Conservation (phyloP, 228 moss, liverwort and hornwort species). For the Sphagnum magellanicum region DNA sequence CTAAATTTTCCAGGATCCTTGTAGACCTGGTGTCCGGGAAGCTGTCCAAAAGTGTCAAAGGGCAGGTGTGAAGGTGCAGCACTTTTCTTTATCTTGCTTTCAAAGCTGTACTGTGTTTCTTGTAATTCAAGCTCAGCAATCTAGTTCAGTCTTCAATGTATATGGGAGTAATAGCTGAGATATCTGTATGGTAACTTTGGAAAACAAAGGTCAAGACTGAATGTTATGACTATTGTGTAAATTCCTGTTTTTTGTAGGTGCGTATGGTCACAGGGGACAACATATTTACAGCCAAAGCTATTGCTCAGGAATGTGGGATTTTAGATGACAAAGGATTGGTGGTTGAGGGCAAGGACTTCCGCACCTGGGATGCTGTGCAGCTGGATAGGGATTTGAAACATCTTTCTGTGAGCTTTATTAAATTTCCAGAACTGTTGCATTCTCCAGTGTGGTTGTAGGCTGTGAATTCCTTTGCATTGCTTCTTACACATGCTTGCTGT, state of each 20-base stretch:
- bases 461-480: too few species aligned
- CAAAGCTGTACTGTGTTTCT: neutral
- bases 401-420: slow-evolving; percentile 18
- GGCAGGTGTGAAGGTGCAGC: slow-evolving; percentile 37
- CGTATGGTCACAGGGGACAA: slow-evolving; percentile 98
- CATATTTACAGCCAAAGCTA: slow-evolving; percentile 76
- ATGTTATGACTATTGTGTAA: neutral
- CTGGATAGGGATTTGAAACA: slow-evolving; percentile 15
- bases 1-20: slow-evolving; percentile 35
- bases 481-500: too few species aligned
- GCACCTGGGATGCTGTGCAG: slow-evolving; percentile 31
- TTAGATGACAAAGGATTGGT: slow-evolving; percentile 40
- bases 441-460: too few species aligned
- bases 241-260: slow-evolving; percentile 29
- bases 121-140: neutral
- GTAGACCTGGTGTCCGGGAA: slow-evolving; percentile 44
- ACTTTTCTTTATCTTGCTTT: neutral
- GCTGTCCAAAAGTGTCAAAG: slow-evolving; percentile 41
- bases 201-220: too few species aligned
- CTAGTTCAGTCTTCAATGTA: neutral
- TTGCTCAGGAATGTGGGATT: slow-evolving; percentile 90
- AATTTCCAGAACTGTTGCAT: too few species aligned
- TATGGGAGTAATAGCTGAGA: neutral
- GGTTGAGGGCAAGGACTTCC: slow-evolving; percentile 72
- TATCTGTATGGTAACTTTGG: neutral